Evolutionary conservation across 768 basidiomycete species (phyloP).

Genomic region (Strobilomyces echinocephalus): DNA sequence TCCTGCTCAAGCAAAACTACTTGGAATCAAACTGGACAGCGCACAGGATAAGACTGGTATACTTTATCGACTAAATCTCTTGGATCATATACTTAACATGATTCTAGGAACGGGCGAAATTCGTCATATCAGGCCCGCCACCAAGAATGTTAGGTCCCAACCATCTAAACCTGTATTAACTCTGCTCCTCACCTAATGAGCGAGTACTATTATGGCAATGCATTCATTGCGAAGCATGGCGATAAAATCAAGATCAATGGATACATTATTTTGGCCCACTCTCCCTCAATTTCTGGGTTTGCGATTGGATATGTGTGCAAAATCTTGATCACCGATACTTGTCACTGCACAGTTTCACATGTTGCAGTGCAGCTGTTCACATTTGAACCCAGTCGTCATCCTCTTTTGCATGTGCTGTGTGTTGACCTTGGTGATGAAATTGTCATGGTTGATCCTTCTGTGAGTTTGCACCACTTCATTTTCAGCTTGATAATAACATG

Average conservation of each 20-base stretch:
- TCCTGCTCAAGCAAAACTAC: background rate
- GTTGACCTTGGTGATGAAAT: background rate
- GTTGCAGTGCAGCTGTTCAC: background rate
- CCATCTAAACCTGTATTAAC: no score
- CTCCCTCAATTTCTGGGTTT: background rate
- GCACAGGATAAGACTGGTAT: no score
- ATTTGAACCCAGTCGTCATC: background rate
- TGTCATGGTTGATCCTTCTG: no score
- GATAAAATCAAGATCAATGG: background rate
- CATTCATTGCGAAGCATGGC: background rate
- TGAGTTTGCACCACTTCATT: no score
- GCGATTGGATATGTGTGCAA: background rate
- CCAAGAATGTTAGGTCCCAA: no score
- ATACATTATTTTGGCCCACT: background rate
- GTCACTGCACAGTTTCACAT: background rate
- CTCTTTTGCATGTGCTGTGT: background rate
- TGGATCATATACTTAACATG: no score
- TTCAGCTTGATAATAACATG: no score
- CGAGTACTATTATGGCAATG: background rate
- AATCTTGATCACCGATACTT: background rate
- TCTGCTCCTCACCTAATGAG: no score
- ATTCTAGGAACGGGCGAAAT: no score
- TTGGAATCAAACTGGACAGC: background rate
- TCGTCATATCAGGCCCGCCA: no score
- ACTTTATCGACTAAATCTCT: no score